phyloP scores from a whole-genome alignment of 176 grass and related monocot species.

The Ananas comosus region DNA sequence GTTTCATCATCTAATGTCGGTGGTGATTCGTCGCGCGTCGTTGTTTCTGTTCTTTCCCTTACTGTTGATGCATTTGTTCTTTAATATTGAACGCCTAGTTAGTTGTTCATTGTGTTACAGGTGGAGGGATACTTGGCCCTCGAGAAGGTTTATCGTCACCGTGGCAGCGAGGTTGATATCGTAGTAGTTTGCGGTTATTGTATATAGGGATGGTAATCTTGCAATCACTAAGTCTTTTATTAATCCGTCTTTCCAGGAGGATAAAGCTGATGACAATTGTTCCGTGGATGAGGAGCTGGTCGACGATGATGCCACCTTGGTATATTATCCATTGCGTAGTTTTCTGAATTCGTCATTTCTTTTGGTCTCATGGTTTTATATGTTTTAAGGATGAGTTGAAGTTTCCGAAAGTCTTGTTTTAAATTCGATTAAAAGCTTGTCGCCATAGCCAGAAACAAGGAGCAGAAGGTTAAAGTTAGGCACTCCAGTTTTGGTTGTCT shows the following conservation, averaged over 20 bases:
- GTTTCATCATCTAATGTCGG: slow-evolving; percentile 24
- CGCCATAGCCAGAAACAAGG: too few species aligned
- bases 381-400: not conserved
- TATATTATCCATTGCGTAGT: slow-evolving; percentile 22
- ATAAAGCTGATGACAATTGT: slow-evolving; percentile 7
- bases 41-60: not conserved
- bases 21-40: slow-evolving; percentile 9
- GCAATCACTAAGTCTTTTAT: slow-evolving; percentile 9
- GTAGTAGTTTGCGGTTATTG: not conserved
- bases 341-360: not conserved
- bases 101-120: slow-evolving; percentile 24
- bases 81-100: not conserved
- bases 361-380: not conserved
- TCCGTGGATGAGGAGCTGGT: not conserved
- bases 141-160: slow-evolving; percentile 27
- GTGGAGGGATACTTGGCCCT: slow-evolving; percentile 58
- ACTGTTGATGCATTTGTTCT: not conserved
- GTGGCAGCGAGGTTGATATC: slow-evolving; percentile 17
- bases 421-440: too few species aligned
- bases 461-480: too few species aligned
- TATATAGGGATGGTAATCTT: not conserved
- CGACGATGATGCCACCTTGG: slow-evolving; percentile 49
- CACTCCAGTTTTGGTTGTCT: too few species aligned
- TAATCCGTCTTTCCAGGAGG: slow-evolving; percentile 14
- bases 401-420: too few species aligned